Conservation (phyloP, 345 rosid genomes). For the Lagerstroemia speciosa region DNA sequence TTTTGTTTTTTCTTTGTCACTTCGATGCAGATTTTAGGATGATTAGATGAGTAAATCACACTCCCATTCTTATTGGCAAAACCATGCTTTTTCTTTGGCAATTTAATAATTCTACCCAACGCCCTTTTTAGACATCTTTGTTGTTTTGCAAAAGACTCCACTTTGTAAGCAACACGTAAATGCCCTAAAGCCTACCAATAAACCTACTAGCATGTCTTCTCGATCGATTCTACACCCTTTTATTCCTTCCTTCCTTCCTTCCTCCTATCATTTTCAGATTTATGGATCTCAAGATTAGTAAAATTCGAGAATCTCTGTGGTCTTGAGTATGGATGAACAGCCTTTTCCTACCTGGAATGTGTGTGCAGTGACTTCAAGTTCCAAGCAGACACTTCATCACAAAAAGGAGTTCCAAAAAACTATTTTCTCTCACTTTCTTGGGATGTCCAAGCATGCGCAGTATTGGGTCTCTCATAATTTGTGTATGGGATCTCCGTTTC, state of each 20-base stretch:
- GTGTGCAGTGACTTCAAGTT: neutral
- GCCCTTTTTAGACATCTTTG: neutral
- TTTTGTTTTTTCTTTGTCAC: neutral
- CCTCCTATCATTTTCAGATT: no score
- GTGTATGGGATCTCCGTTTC: constrained; percentile 6
- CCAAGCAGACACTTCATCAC: neutral
- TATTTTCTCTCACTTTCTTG: constrained; percentile 38
- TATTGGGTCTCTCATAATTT: constrained; percentile 7
- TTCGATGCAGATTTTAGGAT: neutral
- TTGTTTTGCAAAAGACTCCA: neutral
- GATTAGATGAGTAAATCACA: neutral
- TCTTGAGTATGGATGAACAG: neutral
- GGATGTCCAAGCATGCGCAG: constrained; percentile 49
- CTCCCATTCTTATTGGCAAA: neutral
- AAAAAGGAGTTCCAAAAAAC: neutral
- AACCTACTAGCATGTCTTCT: no score
- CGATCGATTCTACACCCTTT: no score
- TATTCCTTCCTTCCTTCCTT: no score
- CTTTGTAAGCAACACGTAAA: neutral
- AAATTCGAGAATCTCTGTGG: neutral
- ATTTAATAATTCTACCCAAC: neutral
- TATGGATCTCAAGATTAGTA: no score
- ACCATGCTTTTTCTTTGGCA: neutral
- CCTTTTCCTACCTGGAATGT: neutral
- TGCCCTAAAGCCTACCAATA: neutral